These are phyloP conservation scores for Mycogone perniciosa DNA, from an alignment of 2,329 filamentous ascomycete genomes.

Conservation along the genomic window DNA sequence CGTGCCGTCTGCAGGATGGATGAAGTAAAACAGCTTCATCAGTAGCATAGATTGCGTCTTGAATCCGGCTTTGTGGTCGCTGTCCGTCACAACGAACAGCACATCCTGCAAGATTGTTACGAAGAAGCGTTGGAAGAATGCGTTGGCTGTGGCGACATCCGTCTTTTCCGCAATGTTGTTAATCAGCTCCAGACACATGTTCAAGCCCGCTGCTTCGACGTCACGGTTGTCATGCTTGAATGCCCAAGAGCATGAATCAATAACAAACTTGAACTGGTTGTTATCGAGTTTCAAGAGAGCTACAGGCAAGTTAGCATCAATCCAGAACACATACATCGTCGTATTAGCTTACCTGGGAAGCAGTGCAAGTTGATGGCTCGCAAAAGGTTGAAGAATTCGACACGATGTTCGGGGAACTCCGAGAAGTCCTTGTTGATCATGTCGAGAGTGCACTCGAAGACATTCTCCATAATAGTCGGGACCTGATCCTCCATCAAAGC, in stretches of 20 bases:
- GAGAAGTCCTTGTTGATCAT: slow-evolving; percentile 99
- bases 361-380: slow-evolving; percentile 95
- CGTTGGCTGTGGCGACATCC: slow-evolving; percentile 76
- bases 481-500: slow-evolving; percentile 97
- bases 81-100: slow-evolving; percentile 96
- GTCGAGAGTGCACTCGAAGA: slow-evolving; percentile 95
- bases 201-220: slow-evolving; percentile 90
- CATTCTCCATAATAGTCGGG: slow-evolving; percentile 93
- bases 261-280: slow-evolving; percentile 97
- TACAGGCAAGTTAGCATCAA: slow-evolving; percentile 18
- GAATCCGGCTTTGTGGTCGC: slow-evolving; percentile 97
- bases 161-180: slow-evolving; percentile 95
- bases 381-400: slow-evolving; percentile 98
- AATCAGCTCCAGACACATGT: slow-evolving; percentile 96
- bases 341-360: slow-evolving; percentile 60
- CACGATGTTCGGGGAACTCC: slow-evolving; percentile 95
- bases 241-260: slow-evolving; percentile 99
- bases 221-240: slow-evolving; percentile 99
- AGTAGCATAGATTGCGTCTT: slow-evolving; percentile 94
- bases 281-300: slow-evolving; percentile 89
- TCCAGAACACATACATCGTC: neutral
- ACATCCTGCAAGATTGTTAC: slow-evolving; percentile 93
- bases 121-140: slow-evolving; percentile 98
- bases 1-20: slow-evolving; percentile 62
- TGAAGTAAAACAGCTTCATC: slow-evolving; percentile 92